Conservation (phyloP, 2,329 filamentous ascomycete genomes). For the Paracoccidioides lutzii region DNA sequence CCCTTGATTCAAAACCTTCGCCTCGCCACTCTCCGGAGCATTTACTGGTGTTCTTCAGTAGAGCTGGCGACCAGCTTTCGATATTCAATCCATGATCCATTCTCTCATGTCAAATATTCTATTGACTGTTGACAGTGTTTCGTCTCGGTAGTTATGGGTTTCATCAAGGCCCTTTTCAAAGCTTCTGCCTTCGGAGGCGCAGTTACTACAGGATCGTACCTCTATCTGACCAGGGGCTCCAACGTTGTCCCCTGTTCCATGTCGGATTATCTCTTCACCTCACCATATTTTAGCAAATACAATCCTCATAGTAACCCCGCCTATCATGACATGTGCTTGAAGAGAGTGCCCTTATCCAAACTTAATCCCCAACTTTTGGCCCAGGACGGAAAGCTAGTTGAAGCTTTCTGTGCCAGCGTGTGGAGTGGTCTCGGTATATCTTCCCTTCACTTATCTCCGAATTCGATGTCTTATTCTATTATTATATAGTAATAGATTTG, state of each 20-base stretch:
- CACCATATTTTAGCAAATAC: conserved; percentile 42
- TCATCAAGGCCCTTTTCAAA: conserved; percentile 35
- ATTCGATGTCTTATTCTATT: too few species aligned
- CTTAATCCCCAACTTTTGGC: conserved; percentile 54
- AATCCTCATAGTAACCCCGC: conserved; percentile 52
- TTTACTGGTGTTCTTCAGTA: too few species aligned
- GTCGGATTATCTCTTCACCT: conserved; percentile 50
- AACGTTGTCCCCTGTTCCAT: conserved; percentile 45
- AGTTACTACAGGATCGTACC: conserved; percentile 40
- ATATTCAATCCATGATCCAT: too few species aligned
- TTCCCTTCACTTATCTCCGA: background rate
- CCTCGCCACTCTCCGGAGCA: too few species aligned
- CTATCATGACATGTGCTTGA: conserved; percentile 52
- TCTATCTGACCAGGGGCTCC: conserved; percentile 44
- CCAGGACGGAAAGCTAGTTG: conserved; percentile 46
- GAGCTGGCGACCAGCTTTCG: too few species aligned
- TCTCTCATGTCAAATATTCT: too few species aligned
- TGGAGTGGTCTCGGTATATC: conserved; percentile 51
- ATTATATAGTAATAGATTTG: too few species aligned
- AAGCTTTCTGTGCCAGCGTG: conserved; percentile 54
- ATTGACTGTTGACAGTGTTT: background rate
- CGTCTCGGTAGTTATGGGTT: conserved; percentile 35
- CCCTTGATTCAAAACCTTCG: too few species aligned
- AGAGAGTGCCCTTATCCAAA: conserved; percentile 48
- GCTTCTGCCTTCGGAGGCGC: conserved; percentile 35